These are phyloP conservation scores for Inosperma sp. DNA, from an alignment of 768 basidiomycete genomes.

Conservation along the genomic window DNA sequence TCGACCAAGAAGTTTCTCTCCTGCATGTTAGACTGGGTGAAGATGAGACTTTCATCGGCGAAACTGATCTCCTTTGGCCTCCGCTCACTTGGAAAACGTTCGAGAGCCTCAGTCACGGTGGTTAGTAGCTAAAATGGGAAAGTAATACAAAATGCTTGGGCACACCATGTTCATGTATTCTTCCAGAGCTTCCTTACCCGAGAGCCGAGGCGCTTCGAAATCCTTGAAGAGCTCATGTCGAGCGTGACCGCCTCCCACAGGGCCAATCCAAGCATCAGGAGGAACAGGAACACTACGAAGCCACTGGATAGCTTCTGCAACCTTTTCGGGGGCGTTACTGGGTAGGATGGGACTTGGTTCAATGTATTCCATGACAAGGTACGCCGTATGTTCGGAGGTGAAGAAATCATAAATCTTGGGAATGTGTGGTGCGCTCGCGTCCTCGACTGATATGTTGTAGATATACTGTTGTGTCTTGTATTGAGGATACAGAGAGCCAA, in stretches of 20 bases:
- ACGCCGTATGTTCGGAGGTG: slow-evolving; percentile 16
- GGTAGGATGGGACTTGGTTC: slow-evolving; percentile 15
- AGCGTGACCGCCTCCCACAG: slow-evolving; percentile 11
- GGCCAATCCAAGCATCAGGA: slow-evolving; percentile 14
- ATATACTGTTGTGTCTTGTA: slow-evolving; percentile 21
- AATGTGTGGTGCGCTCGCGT: slow-evolving; percentile 21
- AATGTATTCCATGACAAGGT: slow-evolving; percentile 29
- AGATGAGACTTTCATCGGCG: slow-evolving; percentile 21
- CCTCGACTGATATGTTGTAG: slow-evolving; percentile 16
- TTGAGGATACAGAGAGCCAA: slow-evolving; percentile 14
- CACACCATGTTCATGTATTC: slow-evolving; percentile 12
- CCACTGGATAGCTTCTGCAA: slow-evolving; percentile 24
- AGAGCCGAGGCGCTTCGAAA: slow-evolving; percentile 11
- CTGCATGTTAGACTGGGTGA: slow-evolving; percentile 30
- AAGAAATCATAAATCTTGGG: slow-evolving; percentile 18
- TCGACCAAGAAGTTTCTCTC: slow-evolving; percentile 27
- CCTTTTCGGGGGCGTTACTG: no score
- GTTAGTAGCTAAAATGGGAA: slow-evolving; percentile 9
- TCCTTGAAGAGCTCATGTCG: slow-evolving; percentile 13
- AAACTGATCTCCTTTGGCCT: slow-evolving; percentile 12
- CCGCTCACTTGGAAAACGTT: slow-evolving; percentile 4
- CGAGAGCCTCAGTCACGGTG: slow-evolving; percentile 11
- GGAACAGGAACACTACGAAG: slow-evolving; percentile 21
- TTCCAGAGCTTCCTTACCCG: slow-evolving; percentile 8
- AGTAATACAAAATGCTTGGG: slow-evolving; percentile 12